A percentile compares a stretch with the other conserved stretches of the same genome.
phyloP scores from a whole-genome alignment of 2,329 filamentous ascomycete species.

The Myriosclerotinia scirpicola region DNA sequence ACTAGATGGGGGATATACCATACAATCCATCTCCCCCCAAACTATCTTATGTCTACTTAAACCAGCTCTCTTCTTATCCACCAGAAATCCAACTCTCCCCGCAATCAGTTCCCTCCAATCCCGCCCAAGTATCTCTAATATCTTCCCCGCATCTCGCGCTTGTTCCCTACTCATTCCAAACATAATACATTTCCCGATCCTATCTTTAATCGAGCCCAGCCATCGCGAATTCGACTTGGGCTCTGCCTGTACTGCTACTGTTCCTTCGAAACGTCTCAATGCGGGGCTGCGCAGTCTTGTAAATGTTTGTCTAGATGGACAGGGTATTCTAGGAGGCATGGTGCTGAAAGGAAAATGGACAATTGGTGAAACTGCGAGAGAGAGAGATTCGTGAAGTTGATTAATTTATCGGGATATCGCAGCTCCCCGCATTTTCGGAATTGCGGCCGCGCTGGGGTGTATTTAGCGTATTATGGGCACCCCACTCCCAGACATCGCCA shows the following conservation, averaged over 20 bases:
- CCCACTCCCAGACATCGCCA: too few relatives aligned
- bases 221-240: slow-evolving; percentile 50
- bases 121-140: slow-evolving; percentile 59
- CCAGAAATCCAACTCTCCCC: slow-evolving; percentile 74
- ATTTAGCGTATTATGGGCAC: slow-evolving; percentile 7
- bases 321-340: not conserved
- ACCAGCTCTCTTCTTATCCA: slow-evolving; percentile 58
- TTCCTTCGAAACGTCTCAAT: not conserved
- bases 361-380: not conserved
- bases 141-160: slow-evolving; percentile 54
- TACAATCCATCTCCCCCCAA: slow-evolving; percentile 81
- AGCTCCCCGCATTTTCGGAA: slow-evolving; percentile 14
- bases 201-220: slow-evolving; percentile 65
- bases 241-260: not conserved
- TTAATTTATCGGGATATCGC: not conserved
- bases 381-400: not conserved
- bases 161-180: slow-evolving; percentile 67
- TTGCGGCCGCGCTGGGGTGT: slow-evolving; percentile 5
- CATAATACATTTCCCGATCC: slow-evolving; percentile 72
- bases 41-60: slow-evolving; percentile 66
- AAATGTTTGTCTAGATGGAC: not conserved
- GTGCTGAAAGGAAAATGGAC: not conserved
- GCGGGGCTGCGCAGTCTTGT: not conserved
- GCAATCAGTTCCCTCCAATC: slow-evolving; percentile 74
- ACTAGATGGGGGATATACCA: slow-evolving; percentile 47